Conservation (phyloP, 805 yeast species). For the Kuraishia capsulata region DNA sequence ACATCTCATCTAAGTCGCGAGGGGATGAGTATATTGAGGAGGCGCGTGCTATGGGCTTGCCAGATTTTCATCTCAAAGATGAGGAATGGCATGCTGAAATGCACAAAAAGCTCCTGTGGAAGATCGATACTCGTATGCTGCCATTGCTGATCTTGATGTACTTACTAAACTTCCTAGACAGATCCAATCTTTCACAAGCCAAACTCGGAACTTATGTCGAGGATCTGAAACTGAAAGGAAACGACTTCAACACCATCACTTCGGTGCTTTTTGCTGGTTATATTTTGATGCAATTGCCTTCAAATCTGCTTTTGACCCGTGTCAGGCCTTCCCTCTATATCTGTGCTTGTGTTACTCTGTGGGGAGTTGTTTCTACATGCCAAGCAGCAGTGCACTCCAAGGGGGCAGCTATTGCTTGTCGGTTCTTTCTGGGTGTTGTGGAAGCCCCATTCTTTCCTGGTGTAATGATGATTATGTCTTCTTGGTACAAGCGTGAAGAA, state of each 20-base stretch:
- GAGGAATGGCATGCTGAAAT: neutral
- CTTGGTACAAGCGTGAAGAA: conserved; percentile 4
- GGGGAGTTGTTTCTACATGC: conserved; percentile 29
- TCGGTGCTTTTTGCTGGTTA: conserved; percentile 4
- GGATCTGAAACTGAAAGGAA: neutral
- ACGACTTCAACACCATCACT: conserved; percentile 19
- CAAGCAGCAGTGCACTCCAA: conserved; percentile 23
- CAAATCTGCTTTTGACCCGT: conserved; percentile 13
- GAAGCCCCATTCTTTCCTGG: conserved; percentile 39
- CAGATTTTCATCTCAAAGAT: neutral
- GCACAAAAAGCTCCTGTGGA: conserved; percentile 1
- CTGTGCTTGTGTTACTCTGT: conserved; percentile 23
- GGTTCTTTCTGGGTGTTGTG: conserved; percentile 44
- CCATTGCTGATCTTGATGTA: conserved; percentile 1
- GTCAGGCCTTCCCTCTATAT: conserved; percentile 30
- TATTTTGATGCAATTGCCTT: conserved; percentile 14
- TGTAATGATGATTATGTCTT: conserved; percentile 21
- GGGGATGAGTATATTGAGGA: neutral
- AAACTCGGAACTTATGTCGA: neutral
- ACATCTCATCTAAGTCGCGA: too few species aligned
- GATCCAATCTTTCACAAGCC: conserved; percentile 1
- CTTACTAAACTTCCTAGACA: conserved; percentile 2
- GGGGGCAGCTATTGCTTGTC: conserved; percentile 16
- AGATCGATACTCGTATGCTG: conserved; percentile 1
- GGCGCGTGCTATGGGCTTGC: conserved; percentile 1